Base-by-base conservation (phyloP, 108 stramenopile species). In the Schizochytrium sp. region DNA sequence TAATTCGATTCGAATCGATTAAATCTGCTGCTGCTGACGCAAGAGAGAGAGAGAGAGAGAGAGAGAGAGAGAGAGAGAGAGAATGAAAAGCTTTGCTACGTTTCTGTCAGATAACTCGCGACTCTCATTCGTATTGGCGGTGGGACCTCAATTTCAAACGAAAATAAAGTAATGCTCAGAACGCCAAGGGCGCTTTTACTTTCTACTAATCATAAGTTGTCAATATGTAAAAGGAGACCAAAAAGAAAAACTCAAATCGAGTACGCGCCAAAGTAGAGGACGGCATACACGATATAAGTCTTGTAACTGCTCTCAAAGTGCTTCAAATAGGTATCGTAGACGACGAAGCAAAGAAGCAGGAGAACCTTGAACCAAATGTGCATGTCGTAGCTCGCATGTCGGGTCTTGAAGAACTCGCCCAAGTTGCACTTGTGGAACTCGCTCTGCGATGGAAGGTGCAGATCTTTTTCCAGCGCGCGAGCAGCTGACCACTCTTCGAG, bases 261-360 rank as follows among this genome's bases (percentile, higher is more conserved):
- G 76, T 83, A 83, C 10, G 76, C 76, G 12, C 48, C 76, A 28
- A 83, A 25, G 23, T 83, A 83, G 6, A 83, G 51, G 51, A 53
- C 19, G 16, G 25, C 51, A 45, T 83, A 83, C n/a, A 83, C 76
- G 4, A 53, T 53, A 18, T 53, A 53, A 45, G 76, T 83, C 23
- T 23, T 47, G 76, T 83, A 83, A 23, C 48, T 83, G 45, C 25
- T 83, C n/a, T 47, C 45, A 83, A 83, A 83, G 76, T 83, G 76
- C 28, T 47, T 23, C 10, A 53, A 34, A 28, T 83, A 83, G 45
- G 45, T 83, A 23, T 83, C 76, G 28, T 53, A 83, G 76, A 83
- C 76, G 6, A 83, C 51, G 51, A 83, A 83, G 51, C 45, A 47
- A 18, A 83, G 76, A 6, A 83, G 51, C 16, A 83, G 18, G n/a